Base-by-base conservation (phyloP, 2,329 filamentous ascomycete genomes). In the Pseudocercospora fuligena region DNA sequence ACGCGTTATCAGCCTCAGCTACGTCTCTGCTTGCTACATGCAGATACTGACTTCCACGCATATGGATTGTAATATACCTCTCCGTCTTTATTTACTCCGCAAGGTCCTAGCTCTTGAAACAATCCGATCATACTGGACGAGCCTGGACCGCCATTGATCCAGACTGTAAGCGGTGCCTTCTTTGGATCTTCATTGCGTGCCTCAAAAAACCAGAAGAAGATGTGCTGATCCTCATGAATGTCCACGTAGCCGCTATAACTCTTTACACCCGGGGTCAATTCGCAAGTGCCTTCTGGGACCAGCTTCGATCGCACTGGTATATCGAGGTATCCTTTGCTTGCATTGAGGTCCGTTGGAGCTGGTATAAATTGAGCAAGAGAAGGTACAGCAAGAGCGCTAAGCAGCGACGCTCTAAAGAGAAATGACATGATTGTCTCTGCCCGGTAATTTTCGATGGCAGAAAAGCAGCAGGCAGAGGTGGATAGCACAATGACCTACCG, bases 171-270 rank as follows among this genome's bases (percentile, higher is more conserved):
- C 1, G 87, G 87, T 4, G 87, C 87, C 51, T 83, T 81, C 8
- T 74, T 71, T 1, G 87, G 81, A 71, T 83, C 79, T 3, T 58
- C 29, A 21, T 85, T 80, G 11, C 86, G 80, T 5, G 87, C 81
- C 70, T 89, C 87, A 71, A 89, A 86, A 73, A 88, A 89, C 86
- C 87, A 88, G 78, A 89, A 90, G 77, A 89, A 89, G 49, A 86
- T 88, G 72, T 88, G 82, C 12, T 69, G 61, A 51, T 78, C 74
- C 12, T 70, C 69, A 19, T 57, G 63, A 43, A 75, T 47, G 31
- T 76, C 72, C 19, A 77, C 69, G 62, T 75, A 81, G 49, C 80
- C 82, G 25, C 81, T 80, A 71, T 84, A 85, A 0, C 78, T 81
- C 60, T 83, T 81, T 31, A 85, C 83, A 9, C 83, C 83, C 1